phyloP scores from a whole-genome alignment of 2,329 filamentous ascomycete species.

The Xylariaceae sp. region DNA sequence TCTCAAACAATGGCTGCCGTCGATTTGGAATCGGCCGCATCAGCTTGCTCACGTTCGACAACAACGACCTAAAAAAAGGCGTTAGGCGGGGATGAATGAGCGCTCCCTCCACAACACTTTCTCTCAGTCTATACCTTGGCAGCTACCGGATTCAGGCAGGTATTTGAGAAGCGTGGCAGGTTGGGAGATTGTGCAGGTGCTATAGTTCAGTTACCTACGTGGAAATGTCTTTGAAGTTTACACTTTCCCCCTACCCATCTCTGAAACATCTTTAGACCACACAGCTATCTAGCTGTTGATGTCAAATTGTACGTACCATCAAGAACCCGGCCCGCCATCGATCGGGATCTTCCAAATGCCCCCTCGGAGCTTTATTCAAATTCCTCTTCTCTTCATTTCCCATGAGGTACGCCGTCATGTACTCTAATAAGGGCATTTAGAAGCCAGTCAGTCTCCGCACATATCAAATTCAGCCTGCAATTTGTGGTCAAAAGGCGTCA shows the following conservation, averaged over 20 bases:
- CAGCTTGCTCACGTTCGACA: conserved; percentile 7
- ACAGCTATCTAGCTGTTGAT: conserved; percentile 9
- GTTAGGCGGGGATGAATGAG: background rate
- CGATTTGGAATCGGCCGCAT: conserved; percentile 16
- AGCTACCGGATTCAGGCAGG: no score
- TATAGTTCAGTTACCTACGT: background rate
- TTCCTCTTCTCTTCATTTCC: conserved; percentile 6
- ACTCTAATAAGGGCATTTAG: no score
- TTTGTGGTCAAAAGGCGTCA: conserved; percentile 9
- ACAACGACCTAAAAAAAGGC: conserved; percentile 12
- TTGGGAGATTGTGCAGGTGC: no score
- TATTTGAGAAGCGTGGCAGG: no score
- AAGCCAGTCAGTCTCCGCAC: conserved; percentile 2
- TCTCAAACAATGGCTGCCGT: conserved; percentile 1
- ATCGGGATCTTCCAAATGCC: conserved; percentile 13
- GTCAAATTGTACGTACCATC: conserved; percentile 12
- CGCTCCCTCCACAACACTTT: background rate
- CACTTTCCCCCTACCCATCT: background rate
- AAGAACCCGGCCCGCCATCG: conserved; percentile 11
- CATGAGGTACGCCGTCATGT: background rate
- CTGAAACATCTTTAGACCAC: background rate
- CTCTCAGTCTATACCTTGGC: no score
- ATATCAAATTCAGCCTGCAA: conserved; percentile 16
- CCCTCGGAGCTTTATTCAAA: conserved; percentile 15
- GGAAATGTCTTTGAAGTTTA: background rate